phyloP scores from a whole-genome alignment of 768 basidiomycete species.

The Suillus decipiens region DNA sequence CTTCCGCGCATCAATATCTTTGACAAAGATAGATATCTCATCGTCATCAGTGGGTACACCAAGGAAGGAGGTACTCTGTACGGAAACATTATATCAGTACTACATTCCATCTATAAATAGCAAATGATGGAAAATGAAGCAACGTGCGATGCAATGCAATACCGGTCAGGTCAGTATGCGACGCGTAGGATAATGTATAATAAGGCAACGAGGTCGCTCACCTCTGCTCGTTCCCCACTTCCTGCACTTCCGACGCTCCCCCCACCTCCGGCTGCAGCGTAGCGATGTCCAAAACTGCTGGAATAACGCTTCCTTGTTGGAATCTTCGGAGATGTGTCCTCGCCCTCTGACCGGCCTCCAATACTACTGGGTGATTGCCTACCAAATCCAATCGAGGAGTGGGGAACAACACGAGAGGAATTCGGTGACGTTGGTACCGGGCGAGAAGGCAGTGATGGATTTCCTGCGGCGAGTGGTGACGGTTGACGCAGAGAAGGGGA shows the following conservation, averaged over 20 bases:
- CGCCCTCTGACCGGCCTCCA: constrained; percentile 41
- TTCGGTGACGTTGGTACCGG: constrained; percentile 41
- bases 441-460: constrained; percentile 37
- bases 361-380: constrained; percentile 42
- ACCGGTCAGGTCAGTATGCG: not conserved
- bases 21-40: constrained; percentile 76
- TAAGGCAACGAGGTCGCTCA: constrained; percentile 5
- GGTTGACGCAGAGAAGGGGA: constrained; percentile 49
- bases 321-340: constrained; percentile 27
- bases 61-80: constrained; percentile 45
- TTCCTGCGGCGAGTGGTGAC: constrained; percentile 43
- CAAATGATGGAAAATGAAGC: not conserved
- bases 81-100: not conserved
- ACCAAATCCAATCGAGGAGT: constrained; percentile 39
- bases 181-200: not conserved
- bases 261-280: constrained; percentile 42
- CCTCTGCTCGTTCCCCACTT: constrained; percentile 37
- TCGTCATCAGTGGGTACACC: constrained; percentile 65
- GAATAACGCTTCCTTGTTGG: constrained; percentile 64
- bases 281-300: constrained; percentile 77
- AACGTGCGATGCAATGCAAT: constrained; percentile 1
- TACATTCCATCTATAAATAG: constrained; percentile 6
- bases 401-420: constrained; percentile 42
- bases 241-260: constrained; percentile 39
- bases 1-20: constrained; percentile 71